These are phyloP conservation scores for Rhodamnia argentea DNA, from an alignment of 345 rosid species.

Conservation along the genomic window DNA sequence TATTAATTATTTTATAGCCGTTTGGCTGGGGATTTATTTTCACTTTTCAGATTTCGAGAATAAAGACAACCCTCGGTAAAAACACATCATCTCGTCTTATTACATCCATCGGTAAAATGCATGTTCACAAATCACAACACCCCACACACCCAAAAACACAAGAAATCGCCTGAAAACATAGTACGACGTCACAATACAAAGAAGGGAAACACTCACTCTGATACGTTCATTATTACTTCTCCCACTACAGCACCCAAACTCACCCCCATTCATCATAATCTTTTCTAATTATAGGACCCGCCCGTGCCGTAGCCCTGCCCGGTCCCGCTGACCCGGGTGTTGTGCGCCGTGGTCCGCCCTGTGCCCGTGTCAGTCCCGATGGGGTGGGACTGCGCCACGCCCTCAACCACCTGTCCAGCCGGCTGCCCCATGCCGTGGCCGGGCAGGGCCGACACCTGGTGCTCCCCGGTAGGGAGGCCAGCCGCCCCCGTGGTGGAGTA, in stretches of 20 bases:
- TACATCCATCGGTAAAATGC: neutral
- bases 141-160: neutral
- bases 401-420: neutral
- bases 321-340: neutral
- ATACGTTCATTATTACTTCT: neutral
- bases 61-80: neutral
- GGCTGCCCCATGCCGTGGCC: neutral
- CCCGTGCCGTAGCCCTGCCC: neutral
- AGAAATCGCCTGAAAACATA: neutral
- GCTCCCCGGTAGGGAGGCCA: neutral
- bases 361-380: neutral
- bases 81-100: neutral
- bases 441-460: constrained; percentile 2
- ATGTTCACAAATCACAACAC: neutral
- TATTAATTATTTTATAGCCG: too few relatives aligned
- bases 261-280: neutral
- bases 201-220: neutral
- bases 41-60: neutral
- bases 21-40: neutral
- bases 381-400: neutral
- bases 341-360: neutral
- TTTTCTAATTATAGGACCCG: neutral
- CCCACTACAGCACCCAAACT: neutral
- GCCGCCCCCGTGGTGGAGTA: constrained; percentile 22
- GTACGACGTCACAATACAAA: neutral